A percentile compares a stretch with the other conserved stretches of the same genome.
Evolutionary conservation across 2,329 filamentous ascomycete species (phyloP).

Genomic region (Colletotrichum sp.): DNA sequence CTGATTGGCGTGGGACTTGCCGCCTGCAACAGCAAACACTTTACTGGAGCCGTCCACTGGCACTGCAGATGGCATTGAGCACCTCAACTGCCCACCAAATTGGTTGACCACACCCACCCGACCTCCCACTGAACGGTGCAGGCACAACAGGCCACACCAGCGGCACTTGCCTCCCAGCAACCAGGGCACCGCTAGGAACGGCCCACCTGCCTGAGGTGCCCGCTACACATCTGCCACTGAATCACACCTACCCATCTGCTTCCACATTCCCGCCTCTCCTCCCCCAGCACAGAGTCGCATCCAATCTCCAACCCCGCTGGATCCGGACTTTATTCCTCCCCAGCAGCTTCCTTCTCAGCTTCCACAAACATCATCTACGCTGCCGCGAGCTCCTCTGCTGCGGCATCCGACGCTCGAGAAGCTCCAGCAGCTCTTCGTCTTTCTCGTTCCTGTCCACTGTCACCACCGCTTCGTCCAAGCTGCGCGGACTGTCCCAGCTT

Average conservation of each 20-base stretch:
- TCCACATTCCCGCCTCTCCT: background rate
- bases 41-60: background rate
- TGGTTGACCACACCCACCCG: background rate
- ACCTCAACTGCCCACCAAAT: background rate
- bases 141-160: background rate
- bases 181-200: background rate
- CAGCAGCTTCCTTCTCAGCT: background rate
- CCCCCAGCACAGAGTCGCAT: background rate
- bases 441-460: background rate
- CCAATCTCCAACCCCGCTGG: constrained; percentile 15
- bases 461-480: background rate
- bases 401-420: background rate
- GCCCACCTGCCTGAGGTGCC: background rate
- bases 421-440: background rate
- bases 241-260: background rate
- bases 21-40: background rate
- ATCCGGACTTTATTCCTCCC: constrained; percentile 2
- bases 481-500: background rate
- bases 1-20: constrained; percentile 9
- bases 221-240: background rate
- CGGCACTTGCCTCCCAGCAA: background rate
- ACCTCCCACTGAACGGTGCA: no score
- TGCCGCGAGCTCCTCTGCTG: background rate
- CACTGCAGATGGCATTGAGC: background rate
- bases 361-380: background rate